These are phyloP conservation scores for Ocimum tenuiflorum DNA, from an alignment of 257 asterid species.

Conservation along the genomic window DNA sequence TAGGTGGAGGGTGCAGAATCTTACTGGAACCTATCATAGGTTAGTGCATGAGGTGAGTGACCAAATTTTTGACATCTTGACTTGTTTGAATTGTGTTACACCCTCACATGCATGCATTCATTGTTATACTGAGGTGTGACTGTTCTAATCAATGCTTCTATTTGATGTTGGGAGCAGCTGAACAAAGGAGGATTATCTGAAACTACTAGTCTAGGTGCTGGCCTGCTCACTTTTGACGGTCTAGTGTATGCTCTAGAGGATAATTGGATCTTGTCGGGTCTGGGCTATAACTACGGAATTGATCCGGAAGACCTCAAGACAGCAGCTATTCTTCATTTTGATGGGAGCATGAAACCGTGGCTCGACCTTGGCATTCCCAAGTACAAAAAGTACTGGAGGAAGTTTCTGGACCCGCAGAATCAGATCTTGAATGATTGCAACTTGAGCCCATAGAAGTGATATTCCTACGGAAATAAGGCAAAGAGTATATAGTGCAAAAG, in stretches of 20 bases:
- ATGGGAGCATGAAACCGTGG: constrained; percentile 99
- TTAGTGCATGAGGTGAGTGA: constrained; percentile 70
- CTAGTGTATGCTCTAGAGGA: constrained; percentile 61
- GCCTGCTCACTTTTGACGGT: constrained; percentile 66
- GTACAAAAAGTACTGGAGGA: constrained; percentile 71
- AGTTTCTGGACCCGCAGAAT: constrained; percentile 55
- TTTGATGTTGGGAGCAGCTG: constrained; percentile 38
- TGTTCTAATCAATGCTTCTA: constrained; percentile 9
- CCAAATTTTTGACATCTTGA: constrained; percentile 11
- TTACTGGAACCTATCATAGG: constrained; percentile 50
- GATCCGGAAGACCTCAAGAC: constrained; percentile 35
- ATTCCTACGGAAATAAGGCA: constrained; percentile 19
- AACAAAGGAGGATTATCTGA: constrained; percentile 39
- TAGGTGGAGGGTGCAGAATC: constrained; percentile 66
- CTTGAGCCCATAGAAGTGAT: constrained; percentile 44
- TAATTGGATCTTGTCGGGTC: constrained; percentile 73
- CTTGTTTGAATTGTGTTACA: background rate
- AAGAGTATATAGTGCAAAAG: constrained; percentile 18
- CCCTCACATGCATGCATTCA: constrained; percentile 1
- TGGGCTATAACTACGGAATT: constrained; percentile 71
- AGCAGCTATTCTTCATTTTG: constrained; percentile 79
- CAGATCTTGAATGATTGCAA: constrained; percentile 78
- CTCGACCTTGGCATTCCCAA: constrained; percentile 84
- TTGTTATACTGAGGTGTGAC: background rate
- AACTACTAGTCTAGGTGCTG: constrained; percentile 51